Evolutionary conservation across 352 stramenopile genomes (phyloP).

Genomic region (Salisapilia sapeloensis): DNA sequence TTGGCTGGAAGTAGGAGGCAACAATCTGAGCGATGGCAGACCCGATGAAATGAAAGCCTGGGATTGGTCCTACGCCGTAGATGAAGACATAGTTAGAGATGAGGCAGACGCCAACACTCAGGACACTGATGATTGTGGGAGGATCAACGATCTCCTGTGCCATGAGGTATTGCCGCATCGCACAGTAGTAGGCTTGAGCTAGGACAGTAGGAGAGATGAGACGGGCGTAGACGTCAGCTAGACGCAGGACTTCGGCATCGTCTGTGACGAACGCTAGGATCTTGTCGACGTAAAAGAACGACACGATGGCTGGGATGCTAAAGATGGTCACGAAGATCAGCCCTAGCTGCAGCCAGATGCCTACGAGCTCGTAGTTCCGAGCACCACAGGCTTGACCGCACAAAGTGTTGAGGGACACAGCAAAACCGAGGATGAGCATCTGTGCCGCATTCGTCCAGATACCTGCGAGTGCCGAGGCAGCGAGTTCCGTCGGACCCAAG

Average conservation of each 20-base stretch:
- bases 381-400: conserved; percentile 66
- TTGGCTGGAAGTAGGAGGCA: conserved; percentile 52
- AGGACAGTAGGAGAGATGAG: conserved; percentile 43
- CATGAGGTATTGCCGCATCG: conserved; percentile 61
- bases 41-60: conserved; percentile 45
- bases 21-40: conserved; percentile 53
- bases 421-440: conserved; percentile 66
- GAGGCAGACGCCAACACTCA: conserved; percentile 46
- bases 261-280: conserved; percentile 53
- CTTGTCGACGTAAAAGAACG: conserved; percentile 65
- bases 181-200: conserved; percentile 51
- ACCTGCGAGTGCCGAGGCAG: conserved; percentile 42
- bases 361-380: conserved; percentile 59
- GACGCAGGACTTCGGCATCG: conserved; percentile 30
- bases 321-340: conserved; percentile 49
- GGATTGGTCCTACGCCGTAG: conserved; percentile 46
- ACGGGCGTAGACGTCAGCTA: conserved; percentile 44
- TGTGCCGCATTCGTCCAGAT: conserved; percentile 72
- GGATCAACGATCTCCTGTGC: conserved; percentile 67
- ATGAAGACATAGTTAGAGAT: conserved; percentile 66
- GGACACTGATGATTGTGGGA: conserved; percentile 57
- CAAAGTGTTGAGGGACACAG: conserved; percentile 61
- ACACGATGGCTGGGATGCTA: conserved; percentile 56
- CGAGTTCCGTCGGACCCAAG: conserved; percentile 54
- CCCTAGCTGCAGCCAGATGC: conserved; percentile 65